Conservation (phyloP, 352 stramenopile species). For the Phytophthora constricta region DNA sequence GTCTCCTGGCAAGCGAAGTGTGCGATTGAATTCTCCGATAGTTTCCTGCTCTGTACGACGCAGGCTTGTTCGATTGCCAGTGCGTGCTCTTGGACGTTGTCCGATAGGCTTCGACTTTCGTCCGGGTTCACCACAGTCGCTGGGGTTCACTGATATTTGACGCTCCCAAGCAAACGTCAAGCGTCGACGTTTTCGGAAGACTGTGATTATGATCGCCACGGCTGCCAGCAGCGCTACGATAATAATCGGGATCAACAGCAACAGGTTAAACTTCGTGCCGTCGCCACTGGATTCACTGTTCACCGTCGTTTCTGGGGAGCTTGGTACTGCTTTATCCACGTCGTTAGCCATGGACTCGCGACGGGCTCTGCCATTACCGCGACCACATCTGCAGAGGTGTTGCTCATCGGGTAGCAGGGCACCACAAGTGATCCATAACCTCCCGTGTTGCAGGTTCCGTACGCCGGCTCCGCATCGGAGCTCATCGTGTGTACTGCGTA, state of each 20-base stretch:
- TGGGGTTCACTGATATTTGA: constrained; percentile 21
- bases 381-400: constrained; percentile 32
- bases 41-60: constrained; percentile 37
- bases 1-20: constrained; percentile 26
- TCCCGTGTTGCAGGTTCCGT: constrained; percentile 33
- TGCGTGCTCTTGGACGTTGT: constrained; percentile 16
- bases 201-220: constrained; percentile 17
- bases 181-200: constrained; percentile 27
- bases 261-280: constrained; percentile 26
- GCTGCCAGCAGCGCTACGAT: constrained; percentile 3
- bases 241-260: constrained; percentile 34
- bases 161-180: constrained; percentile 22
- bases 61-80: constrained; percentile 30
- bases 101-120: constrained; percentile 27
- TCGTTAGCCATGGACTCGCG: constrained; percentile 30
- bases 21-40: constrained; percentile 36
- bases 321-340: constrained; percentile 40
- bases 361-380: constrained; percentile 32
- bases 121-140: constrained; percentile 9
- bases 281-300: constrained; percentile 19
- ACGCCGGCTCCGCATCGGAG: constrained; percentile 28
- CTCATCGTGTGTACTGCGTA: constrained; percentile 41
- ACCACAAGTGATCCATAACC: constrained; percentile 48
- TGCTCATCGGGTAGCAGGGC: constrained; percentile 42
- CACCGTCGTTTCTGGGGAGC: constrained; percentile 18